Conservation (phyloP, 805 yeast genomes). For the Kazachstania taianensis region DNA sequence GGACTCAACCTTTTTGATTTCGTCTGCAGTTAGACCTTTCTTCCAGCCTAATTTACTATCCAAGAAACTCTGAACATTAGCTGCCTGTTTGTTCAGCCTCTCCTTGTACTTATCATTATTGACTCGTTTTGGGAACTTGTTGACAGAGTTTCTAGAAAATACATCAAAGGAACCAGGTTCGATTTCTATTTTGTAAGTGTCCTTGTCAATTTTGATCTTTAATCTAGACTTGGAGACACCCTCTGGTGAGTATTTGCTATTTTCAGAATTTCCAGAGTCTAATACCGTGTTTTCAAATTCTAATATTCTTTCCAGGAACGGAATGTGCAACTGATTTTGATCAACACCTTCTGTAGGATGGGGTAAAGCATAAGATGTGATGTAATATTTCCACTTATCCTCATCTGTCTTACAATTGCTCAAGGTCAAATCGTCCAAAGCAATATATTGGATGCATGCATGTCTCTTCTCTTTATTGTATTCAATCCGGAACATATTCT, state of each 20-base stretch:
- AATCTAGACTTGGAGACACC: constrained; percentile 62
- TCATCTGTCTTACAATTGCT: constrained; percentile 59
- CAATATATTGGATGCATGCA: constrained; percentile 71
- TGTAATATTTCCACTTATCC: constrained; percentile 85
- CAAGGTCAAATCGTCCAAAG: constrained; percentile 79
- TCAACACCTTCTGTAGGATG: constrained; percentile 96
- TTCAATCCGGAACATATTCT: constrained; percentile 83
- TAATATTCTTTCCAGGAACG: constrained; percentile 59
- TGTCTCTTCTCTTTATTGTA: constrained; percentile 44
- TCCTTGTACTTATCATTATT: constrained; percentile 23
- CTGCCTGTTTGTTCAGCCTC: constrained; percentile 26
- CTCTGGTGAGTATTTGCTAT: constrained; percentile 29
- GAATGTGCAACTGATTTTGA: constrained; percentile 63
- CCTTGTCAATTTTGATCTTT: constrained; percentile 68
- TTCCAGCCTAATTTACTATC: constrained; percentile 53
- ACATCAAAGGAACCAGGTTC: constrained; percentile 73
- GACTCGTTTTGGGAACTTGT: constrained; percentile 25
- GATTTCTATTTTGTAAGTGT: constrained; percentile 71
- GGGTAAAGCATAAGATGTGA: constrained; percentile 86
- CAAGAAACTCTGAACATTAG: constrained; percentile 32
- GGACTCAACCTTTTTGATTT: neutral
- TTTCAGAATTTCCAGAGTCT: constrained; percentile 7
- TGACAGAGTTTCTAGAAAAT: constrained; percentile 53
- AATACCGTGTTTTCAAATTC: constrained; percentile 41
- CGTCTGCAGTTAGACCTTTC: constrained; percentile 25